Evolutionary conservation across 2,329 filamentous ascomycete genomes (phyloP).

Genomic region (Calonectria honghensis): DNA sequence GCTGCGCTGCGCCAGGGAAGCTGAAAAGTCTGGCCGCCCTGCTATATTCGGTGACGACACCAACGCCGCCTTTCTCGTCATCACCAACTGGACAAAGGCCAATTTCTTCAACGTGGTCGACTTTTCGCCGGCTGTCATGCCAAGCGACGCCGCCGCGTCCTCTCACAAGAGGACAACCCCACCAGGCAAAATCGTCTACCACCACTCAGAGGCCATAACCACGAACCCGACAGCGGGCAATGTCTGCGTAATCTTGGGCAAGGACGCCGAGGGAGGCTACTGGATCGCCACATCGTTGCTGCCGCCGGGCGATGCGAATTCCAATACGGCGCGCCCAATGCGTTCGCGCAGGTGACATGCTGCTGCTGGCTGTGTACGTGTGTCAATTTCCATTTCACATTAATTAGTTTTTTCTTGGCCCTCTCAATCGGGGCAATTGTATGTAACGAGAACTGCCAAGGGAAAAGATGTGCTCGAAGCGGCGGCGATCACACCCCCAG

Average conservation of each 20-base stretch:
- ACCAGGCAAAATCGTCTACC: neutral
- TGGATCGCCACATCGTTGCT: conserved; percentile 4
- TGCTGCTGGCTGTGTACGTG: no score
- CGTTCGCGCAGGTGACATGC: neutral
- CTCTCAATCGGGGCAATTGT: no score
- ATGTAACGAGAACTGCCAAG: neutral
- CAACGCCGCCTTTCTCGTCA: neutral
- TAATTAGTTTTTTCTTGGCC: neutral
- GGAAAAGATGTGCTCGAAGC: neutral
- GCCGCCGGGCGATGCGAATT: neutral
- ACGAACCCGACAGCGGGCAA: neutral
- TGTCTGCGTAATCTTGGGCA: neutral
- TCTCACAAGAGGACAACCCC: neutral
- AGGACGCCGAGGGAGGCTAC: conserved; percentile 12
- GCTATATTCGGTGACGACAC: neutral
- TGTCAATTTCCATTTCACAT: no score
- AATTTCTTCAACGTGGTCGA: neutral
- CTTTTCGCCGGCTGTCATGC: conserved; percentile 12
- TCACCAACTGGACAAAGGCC: conserved; percentile 34
- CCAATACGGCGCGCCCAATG: neutral
- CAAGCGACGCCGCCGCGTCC: neutral
- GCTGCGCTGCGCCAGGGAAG: neutral
- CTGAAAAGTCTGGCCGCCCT: neutral
- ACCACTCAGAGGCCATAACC: neutral
- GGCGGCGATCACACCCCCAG: conserved; percentile 4